Percentiles rank a stretch among this genome's conserved stretches.
Conservation (phyloP, 2,329 filamentous ascomycete species). For the Davidsoniella eucalypti region DNA sequence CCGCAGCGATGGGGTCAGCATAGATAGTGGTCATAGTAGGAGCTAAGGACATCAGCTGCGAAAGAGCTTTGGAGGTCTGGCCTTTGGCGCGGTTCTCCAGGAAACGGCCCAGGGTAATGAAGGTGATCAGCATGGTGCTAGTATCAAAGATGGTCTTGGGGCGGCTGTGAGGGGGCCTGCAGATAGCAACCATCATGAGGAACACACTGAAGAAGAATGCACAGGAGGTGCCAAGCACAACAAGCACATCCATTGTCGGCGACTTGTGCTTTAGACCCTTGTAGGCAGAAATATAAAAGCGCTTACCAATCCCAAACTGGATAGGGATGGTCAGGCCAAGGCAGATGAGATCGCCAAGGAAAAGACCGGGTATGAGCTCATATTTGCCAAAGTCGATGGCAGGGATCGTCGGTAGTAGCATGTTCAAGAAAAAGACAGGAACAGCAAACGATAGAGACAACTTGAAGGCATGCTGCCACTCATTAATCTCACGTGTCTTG, state of each 20-base stretch:
- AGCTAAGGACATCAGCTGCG: slow-evolving; percentile 83
- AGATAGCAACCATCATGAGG: slow-evolving; percentile 68
- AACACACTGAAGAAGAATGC: slow-evolving; percentile 92
- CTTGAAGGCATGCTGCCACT: slow-evolving; percentile 73
- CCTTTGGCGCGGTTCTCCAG: slow-evolving; percentile 91
- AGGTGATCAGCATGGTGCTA: slow-evolving; percentile 95
- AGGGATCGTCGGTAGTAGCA: slow-evolving; percentile 83
- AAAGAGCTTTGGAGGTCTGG: slow-evolving; percentile 86
- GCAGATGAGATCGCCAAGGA: slow-evolving; percentile 75
- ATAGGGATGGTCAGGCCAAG: slow-evolving; percentile 75
- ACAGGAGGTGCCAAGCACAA: slow-evolving; percentile 82
- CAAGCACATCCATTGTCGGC: slow-evolving; percentile 94
- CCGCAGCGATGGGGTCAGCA: slow-evolving; percentile 78
- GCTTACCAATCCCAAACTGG: slow-evolving; percentile 88
- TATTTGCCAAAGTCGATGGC: slow-evolving; percentile 60
- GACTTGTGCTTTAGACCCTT: slow-evolving; percentile 81
- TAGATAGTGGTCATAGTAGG: slow-evolving; percentile 97
- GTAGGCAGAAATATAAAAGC: slow-evolving; percentile 87
- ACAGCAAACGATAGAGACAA: slow-evolving; percentile 67
- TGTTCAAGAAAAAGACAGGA: slow-evolving; percentile 81
- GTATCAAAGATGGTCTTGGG: slow-evolving; percentile 92
- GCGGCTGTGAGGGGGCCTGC: slow-evolving; percentile 57
- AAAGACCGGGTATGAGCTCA: slow-evolving; percentile 56
- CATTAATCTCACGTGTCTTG: slow-evolving; percentile 89
- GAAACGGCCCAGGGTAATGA: slow-evolving; percentile 80